These are phyloP conservation scores for Backusella mclennaniae DNA, from an alignment of 192 early-diverging fungal genomes.

Conservation along the genomic window DNA sequence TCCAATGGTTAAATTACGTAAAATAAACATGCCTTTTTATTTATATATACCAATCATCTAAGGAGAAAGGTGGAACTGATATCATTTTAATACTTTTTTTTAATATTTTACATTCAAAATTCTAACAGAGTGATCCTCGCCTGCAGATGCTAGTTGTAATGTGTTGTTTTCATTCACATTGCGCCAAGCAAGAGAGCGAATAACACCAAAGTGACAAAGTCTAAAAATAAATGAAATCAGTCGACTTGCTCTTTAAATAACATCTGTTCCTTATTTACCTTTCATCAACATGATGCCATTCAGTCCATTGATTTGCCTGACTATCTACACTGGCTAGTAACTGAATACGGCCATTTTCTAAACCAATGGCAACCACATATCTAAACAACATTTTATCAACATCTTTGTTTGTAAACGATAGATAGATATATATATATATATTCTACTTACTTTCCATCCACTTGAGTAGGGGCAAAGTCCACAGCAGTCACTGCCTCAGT, in stretches of 20 bases:
- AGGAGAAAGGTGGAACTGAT: background rate
- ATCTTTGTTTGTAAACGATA: background rate
- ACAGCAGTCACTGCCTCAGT: constrained; percentile 82
- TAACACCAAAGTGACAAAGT: constrained; percentile 52
- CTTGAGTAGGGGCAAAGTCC: constrained; percentile 62
- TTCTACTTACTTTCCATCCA: constrained; percentile 34
- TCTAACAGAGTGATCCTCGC: constrained; percentile 74
- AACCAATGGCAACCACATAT: constrained; percentile 76
- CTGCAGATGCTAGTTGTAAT: constrained; percentile 65
- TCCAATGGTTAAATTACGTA: constrained; percentile 11
- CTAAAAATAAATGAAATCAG: constrained; percentile 16
- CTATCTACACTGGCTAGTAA: constrained; percentile 43
- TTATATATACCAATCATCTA: too few species aligned
- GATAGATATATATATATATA: background rate
- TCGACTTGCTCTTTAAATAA: background rate
- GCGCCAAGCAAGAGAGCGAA: constrained; percentile 69
- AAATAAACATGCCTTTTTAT: background rate
- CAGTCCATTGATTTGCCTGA: constrained; percentile 32
- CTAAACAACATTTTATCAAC: constrained; percentile 21
- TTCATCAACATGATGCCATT: constrained; percentile 39
- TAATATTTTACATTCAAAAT: constrained; percentile 51
- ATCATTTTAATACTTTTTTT: background rate
- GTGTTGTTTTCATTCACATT: constrained; percentile 22
- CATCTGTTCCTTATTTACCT: constrained; percentile 26
- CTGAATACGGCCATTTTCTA: constrained; percentile 79